These are phyloP conservation scores for Tulasnella sp. DNA, from an alignment of 768 basidiomycete genomes.

Conservation along the genomic window DNA sequence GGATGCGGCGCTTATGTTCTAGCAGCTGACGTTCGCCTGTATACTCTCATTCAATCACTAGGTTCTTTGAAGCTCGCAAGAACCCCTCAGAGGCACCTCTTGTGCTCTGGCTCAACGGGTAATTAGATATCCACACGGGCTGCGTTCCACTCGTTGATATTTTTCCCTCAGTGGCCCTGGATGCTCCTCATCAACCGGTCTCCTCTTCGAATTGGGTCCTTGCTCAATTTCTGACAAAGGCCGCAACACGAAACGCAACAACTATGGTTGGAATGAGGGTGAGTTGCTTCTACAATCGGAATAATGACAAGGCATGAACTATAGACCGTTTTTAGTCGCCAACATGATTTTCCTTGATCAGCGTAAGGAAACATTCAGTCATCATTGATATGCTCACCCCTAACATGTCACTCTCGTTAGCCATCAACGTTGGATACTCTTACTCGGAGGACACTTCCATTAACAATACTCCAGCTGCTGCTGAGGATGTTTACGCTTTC, in stretches of 20 bases:
- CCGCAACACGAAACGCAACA: slow-evolving; percentile 55
- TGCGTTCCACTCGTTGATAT: background rate
- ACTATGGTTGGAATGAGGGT: slow-evolving; percentile 67
- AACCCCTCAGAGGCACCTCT: slow-evolving; percentile 68
- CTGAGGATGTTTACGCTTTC: slow-evolving; percentile 81
- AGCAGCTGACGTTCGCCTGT: background rate
- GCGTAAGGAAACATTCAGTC: slow-evolving; percentile 6
- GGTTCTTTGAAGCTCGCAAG: slow-evolving; percentile 80
- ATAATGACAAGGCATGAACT: background rate
- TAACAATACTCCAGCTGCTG: slow-evolving; percentile 70
- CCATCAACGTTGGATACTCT: slow-evolving; percentile 87
- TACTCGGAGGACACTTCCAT: slow-evolving; percentile 68
- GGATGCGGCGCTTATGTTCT: background rate
- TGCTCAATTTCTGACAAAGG: slow-evolving; percentile 63
- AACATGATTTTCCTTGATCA: slow-evolving; percentile 60
- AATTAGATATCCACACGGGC: background rate
- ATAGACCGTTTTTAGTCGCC: slow-evolving; percentile 5
- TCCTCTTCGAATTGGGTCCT: slow-evolving; percentile 87
- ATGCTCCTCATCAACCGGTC: slow-evolving; percentile 29
- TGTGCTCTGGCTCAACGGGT: slow-evolving; percentile 74
- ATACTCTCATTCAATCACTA: slow-evolving; percentile 21
- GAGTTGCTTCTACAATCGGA: background rate
- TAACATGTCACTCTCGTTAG: slow-evolving; percentile 15
- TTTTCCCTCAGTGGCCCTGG: slow-evolving; percentile 18
- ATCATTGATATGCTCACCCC: slow-evolving; percentile 16